Evolutionary conservation across 2,329 filamentous ascomycete species (phyloP), one percentile per base, ranked within the genome.

Genomic region (Scytalidium sp.): DNA sequence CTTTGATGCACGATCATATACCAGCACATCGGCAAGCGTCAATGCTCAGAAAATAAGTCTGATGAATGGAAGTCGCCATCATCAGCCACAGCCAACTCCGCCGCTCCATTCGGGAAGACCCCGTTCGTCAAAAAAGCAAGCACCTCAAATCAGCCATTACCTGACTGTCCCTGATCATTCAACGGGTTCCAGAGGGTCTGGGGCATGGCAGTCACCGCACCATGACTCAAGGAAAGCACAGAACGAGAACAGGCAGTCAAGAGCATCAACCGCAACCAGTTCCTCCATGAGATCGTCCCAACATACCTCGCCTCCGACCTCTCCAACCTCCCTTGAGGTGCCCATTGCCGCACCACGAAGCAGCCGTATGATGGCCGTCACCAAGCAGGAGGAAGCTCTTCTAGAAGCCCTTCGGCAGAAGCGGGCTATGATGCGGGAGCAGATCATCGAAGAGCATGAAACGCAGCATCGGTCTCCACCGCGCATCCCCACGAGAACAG

Each of bases 371-470:
- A 78, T 80, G 64, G 71, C 74, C 13, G 76, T 80, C 21, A 80
- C 76, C 0, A 66, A 73, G 48, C 75, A 79, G 58, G 76, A 80
- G 61, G 74, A 79, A 52, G 67, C 71, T 39, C 65, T 79, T 1
- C 62, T 80, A 3, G 75, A 75, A 56, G 73, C 75, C 2, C 72
- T 80, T 63, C 67, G 76, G 47, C 64, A 69, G 46, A 75, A 75
- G 43, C 68, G 73, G 54, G 73, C 74, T 45, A 70, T 67, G 36
- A 71, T 77, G 58, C 70, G 70, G 3, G 67, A 73, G 19, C 69
- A 68, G 53, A 64, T 74, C 7, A 60, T 66, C 22, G 51, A 63
- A 43, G 61, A 66, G 50, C 61, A 64, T 47, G 55, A 64, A 45
- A 36, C 17, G 17, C 57, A 49, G 8, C 39, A 48, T 27, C 60